Base-by-base conservation (phyloP, 2,329 filamentous ascomycete species). In the Neopestalotiopsis clavispora region DNA sequence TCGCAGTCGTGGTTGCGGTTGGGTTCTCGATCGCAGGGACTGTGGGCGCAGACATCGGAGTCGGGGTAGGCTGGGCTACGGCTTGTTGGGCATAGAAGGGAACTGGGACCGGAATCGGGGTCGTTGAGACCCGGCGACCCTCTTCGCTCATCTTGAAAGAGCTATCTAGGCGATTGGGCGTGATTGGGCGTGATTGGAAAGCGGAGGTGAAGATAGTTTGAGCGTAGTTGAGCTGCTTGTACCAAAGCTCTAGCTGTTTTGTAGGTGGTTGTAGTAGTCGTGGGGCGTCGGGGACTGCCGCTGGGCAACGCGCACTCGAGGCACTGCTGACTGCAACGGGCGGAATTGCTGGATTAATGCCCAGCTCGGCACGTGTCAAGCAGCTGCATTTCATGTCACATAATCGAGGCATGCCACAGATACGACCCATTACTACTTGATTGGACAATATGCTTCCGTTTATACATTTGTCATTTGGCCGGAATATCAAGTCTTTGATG, bases 1-100 rank as follows among this genome's bases (percentile, higher is more conserved):
- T 60, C 30, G 30, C 38, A 65, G 62, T 49, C 58, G 74, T 71
- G 52, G 69, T 68, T 13, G 58, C 38, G 13, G 70, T 67, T 56
- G 71, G 65, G 34, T 66, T 65, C 52, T 68, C 49, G 23, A 67
- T 49, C 23, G 23, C 67, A 13, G 76, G 74, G 9, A 78, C 71
- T 0, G 76, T 75, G 7, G 75, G 75, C 66, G 74, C 71, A 17
- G 70, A 70, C 14, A 73, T 62, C 28, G 69, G 66, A 45, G 62
- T 70, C 7, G 67, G 61, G 10, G 67, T 57, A 23, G 67, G 69
- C 57, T 61, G 59, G n/a, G 45, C 59, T 34, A 28, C 12, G 23
- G 57, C 34, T 38, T 67, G 69, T 13, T 38, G 40, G 10, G 42
- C 64, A 28, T 64, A 66, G 60, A 68, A 67, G 34, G 60, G 67